Percentiles rank a stretch among this genome's conserved stretches.
Conservation (phyloP, 1,139 yeast genomes). For the Suhomyces coccinellae region DNA sequence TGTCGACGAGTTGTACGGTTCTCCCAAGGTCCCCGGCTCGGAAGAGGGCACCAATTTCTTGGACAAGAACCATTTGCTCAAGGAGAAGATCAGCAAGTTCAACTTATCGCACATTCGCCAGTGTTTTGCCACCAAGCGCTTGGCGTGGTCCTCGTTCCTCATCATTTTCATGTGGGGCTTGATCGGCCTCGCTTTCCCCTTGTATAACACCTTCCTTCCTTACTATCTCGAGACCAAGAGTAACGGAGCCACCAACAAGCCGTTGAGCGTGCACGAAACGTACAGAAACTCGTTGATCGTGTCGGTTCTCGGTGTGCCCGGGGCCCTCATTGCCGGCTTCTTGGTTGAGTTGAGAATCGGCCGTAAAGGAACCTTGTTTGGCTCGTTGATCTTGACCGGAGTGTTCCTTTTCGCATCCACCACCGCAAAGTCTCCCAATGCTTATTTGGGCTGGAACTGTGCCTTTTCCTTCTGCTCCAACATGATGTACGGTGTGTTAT, state of each 20-base stretch:
- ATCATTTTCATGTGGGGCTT: constrained; percentile 45
- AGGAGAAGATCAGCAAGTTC: constrained; percentile 30
- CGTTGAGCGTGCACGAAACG: constrained; percentile 36
- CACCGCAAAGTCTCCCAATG: constrained; percentile 41
- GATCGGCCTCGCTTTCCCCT: constrained; percentile 48
- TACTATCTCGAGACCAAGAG: constrained; percentile 39
- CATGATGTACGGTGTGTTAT: constrained; percentile 47
- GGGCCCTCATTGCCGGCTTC: constrained; percentile 41
- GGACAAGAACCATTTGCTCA: constrained; percentile 22
- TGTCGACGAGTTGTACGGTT: constrained; percentile 24
- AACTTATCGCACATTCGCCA: constrained; percentile 34
- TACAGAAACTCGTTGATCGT: constrained; percentile 44
- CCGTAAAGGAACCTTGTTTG: constrained; percentile 39
- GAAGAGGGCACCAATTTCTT: constrained; percentile 6
- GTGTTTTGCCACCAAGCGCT: constrained; percentile 37
- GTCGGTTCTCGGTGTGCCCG: constrained; percentile 45
- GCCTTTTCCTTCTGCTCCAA: constrained; percentile 42
- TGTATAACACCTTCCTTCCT: constrained; percentile 47
- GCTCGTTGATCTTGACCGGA: constrained; percentile 39
- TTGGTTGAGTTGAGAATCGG: constrained; percentile 42
- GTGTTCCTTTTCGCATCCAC: constrained; percentile 42
- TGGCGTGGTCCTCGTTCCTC: constrained; percentile 35
- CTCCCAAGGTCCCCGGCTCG: constrained; percentile 12
- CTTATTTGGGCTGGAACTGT: constrained; percentile 47
- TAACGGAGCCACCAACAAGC: constrained; percentile 27